Evolutionary conservation across 1,284 basidiomycete species (phyloP).

Genomic region (Phellinidium pouzarii): DNA sequence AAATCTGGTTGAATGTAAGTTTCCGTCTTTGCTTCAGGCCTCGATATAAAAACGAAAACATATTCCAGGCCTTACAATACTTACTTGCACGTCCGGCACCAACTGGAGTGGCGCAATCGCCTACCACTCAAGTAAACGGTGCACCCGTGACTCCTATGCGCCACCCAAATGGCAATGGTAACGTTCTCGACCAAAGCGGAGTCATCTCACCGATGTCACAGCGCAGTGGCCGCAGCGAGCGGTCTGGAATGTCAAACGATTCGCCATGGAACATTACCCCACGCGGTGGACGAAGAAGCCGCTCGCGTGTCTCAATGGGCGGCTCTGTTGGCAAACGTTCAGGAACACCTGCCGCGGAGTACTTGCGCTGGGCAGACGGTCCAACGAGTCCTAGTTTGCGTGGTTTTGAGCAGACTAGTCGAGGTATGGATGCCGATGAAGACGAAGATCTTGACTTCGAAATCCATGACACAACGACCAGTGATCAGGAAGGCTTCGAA

Average conservation of each 20-base stretch:
- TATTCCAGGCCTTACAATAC: constrained; percentile 71
- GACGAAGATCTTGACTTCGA: constrained; percentile 79
- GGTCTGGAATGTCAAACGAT: constrained; percentile 42
- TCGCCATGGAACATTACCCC: constrained; percentile 63
- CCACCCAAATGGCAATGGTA: constrained; percentile 47
- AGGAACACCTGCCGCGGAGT: constrained; percentile 86
- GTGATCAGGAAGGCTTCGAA: constrained; percentile 76
- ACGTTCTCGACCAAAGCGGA: constrained; percentile 36
- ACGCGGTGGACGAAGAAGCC: constrained; percentile 54
- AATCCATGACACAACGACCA: constrained; percentile 65
- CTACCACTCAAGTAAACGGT: constrained; percentile 30
- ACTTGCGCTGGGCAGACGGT: constrained; percentile 61
- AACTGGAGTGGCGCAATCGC: constrained; percentile 31
- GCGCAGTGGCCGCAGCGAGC: constrained; percentile 53
- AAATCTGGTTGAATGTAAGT: constrained; percentile 88
- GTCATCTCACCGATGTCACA: constrained; percentile 64
- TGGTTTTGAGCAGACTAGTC: constrained; percentile 39
- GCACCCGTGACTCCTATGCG: constrained; percentile 47
- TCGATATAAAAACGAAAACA: constrained; percentile 18
- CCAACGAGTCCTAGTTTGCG: constrained; percentile 56
- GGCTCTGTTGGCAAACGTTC: constrained; percentile 76
- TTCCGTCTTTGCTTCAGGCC: constrained; percentile 6
- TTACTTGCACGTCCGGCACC: constrained; percentile 66
- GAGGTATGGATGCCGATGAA: constrained; percentile 42
- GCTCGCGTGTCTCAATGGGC: constrained; percentile 64